A percentile compares a stretch with the other conserved stretches of the same genome.
Evolutionary conservation across 768 basidiomycete species (phyloP).

Genomic region (Hericium erinaceus): DNA sequence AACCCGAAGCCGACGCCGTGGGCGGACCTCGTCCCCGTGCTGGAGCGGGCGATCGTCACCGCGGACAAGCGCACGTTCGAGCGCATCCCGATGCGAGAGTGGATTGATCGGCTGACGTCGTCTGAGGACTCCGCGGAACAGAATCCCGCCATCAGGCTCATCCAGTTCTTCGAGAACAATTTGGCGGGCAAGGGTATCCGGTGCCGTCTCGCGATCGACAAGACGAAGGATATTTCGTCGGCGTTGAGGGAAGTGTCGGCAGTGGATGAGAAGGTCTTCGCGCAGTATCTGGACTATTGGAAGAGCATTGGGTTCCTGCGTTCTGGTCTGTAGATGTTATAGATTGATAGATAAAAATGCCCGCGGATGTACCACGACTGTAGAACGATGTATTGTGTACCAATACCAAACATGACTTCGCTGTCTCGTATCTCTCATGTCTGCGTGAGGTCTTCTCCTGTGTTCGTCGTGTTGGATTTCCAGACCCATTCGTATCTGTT

Average conservation of each 20-base stretch:
- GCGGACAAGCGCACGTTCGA: background rate
- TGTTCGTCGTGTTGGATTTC: no score
- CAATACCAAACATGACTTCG: no score
- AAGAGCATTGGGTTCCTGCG: constrained; percentile 1
- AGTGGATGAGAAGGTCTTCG: constrained; percentile 51
- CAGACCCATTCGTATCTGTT: no score
- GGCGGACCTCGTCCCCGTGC: background rate
- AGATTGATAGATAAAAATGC: background rate
- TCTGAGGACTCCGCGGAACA: constrained; percentile 1
- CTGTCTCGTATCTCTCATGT: no score
- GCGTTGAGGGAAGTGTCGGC: constrained; percentile 54
- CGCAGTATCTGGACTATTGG: constrained; percentile 3
- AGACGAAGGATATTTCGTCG: constrained; percentile 26
- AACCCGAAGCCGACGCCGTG: constrained; percentile 6
- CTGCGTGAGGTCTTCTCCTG: no score
- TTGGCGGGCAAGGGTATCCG: constrained; percentile 3
- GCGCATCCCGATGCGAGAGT: background rate
- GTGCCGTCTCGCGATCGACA: background rate
- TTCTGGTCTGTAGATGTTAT: background rate
- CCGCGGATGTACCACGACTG: no score
- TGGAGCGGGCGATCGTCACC: background rate
- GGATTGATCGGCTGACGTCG: constrained; percentile 1
- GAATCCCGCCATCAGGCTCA: constrained; percentile 2
- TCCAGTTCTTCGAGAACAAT: constrained; percentile 6
- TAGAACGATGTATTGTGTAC: no score